Percentiles rank a stretch among this genome's conserved stretches.
phyloP scores from a whole-genome alignment of 2,329 filamentous ascomycete genomes.

The Fusarium nurragi region DNA sequence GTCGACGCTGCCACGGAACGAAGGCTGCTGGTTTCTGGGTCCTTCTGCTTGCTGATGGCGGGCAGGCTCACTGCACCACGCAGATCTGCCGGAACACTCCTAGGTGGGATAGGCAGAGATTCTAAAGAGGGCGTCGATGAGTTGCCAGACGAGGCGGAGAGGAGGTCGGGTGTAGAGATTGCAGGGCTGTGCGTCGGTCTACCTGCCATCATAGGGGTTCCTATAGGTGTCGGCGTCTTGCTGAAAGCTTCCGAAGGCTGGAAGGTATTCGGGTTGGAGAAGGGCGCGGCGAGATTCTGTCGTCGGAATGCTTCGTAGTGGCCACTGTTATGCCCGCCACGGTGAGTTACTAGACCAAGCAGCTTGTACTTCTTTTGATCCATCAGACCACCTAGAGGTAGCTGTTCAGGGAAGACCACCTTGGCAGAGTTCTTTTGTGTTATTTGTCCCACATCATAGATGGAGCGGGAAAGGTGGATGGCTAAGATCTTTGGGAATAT shows the following conservation, averaged over 20 bases:
- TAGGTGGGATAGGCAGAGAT: slow-evolving; percentile 44
- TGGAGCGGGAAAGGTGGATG: slow-evolving; percentile 91
- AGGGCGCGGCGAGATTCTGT: slow-evolving; percentile 82
- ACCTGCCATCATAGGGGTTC: slow-evolving; percentile 58
- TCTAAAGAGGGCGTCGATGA: slow-evolving; percentile 53
- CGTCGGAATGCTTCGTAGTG: slow-evolving; percentile 97
- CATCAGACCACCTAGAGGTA: slow-evolving; percentile 82
- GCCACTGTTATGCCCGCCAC: slow-evolving; percentile 93
- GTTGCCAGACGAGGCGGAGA: slow-evolving; percentile 51
- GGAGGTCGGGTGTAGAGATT: slow-evolving; percentile 59
- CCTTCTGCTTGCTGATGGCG: slow-evolving; percentile 50
- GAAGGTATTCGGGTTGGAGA: slow-evolving; percentile 83
- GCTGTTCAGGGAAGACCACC: slow-evolving; percentile 87
- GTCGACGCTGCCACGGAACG: slow-evolving; percentile 67
- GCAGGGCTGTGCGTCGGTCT: slow-evolving; percentile 54
- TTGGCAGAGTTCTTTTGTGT: slow-evolving; percentile 96
- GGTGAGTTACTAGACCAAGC: slow-evolving; percentile 89
- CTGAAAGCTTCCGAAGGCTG: slow-evolving; percentile 79
- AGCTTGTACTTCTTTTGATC: slow-evolving; percentile 84
- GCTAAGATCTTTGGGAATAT: slow-evolving; percentile 89
- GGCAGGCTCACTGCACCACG: slow-evolving; percentile 41
- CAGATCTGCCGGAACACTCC: slow-evolving; percentile 47
- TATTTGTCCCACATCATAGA: slow-evolving; percentile 79
- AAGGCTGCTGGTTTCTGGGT: slow-evolving; percentile 62
- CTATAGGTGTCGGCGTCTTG: slow-evolving; percentile 63